A percentile compares a stretch with the other conserved stretches of the same genome.
phyloP scores from a whole-genome alignment of 805 yeast genomes.

The Ogataea paradorogensis region DNA sequence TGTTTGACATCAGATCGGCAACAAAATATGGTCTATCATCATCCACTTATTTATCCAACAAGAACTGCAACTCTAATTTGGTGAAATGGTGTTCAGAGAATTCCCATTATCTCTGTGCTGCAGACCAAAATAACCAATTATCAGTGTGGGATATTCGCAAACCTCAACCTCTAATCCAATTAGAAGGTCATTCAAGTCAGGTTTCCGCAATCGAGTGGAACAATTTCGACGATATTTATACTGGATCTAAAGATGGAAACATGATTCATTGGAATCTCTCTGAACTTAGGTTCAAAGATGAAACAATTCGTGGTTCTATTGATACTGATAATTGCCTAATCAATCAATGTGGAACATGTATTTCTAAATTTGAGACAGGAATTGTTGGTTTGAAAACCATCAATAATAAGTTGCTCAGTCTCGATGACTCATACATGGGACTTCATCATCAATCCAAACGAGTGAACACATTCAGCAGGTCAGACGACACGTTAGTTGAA shows the following conservation, averaged over 20 bases:
- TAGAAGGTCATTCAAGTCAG: conserved; percentile 54
- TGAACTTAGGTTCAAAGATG: conserved; percentile 7
- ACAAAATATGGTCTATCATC: conserved; percentile 28
- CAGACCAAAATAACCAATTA: conserved; percentile 49
- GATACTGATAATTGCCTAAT: conserved; percentile 38
- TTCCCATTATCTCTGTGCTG: conserved; percentile 61
- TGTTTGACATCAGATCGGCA: conserved; percentile 63
- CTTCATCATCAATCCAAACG: conserved; percentile 36
- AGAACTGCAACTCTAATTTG: conserved; percentile 34
- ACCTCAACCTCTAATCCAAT: conserved; percentile 46
- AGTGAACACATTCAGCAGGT: conserved; percentile 10
- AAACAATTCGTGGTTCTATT: conserved; percentile 38
- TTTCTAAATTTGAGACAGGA: conserved; percentile 56
- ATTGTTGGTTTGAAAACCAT: conserved; percentile 46
- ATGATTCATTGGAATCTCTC: conserved; percentile 64
- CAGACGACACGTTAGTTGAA: conserved; percentile 15
- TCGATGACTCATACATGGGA: conserved; percentile 56
- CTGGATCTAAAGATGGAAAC: conserved; percentile 64
- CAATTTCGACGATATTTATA: conserved; percentile 36
- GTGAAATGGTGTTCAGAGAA: conserved; percentile 65
- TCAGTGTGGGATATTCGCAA: conserved; percentile 77
- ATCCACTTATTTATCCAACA: conserved; percentile 43
- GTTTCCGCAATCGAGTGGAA: conserved; percentile 64
- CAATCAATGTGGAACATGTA: conserved; percentile 52
- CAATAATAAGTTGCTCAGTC: conserved; percentile 41